phyloP scores from a whole-genome alignment of 2,329 filamentous ascomycete genomes.

The Apiospora sp. region DNA sequence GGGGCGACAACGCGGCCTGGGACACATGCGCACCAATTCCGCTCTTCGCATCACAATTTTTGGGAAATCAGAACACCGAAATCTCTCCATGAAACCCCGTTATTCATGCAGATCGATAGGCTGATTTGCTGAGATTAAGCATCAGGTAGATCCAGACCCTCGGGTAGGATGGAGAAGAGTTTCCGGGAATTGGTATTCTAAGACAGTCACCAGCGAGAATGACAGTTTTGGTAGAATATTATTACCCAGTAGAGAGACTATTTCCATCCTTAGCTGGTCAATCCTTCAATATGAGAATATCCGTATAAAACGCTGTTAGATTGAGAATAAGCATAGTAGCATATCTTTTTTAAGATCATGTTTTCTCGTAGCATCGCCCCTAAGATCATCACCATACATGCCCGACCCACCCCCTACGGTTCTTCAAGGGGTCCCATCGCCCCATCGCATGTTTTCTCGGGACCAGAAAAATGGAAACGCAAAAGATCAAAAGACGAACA shows the following conservation, averaged over 20 bases:
- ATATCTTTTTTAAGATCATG: no score
- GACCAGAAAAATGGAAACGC: neutral
- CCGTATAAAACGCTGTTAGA: no score
- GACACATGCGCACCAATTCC: neutral
- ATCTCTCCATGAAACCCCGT: neutral
- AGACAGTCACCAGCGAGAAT: no score
- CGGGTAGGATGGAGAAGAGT: neutral
- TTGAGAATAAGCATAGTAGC: no score
- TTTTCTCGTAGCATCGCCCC: no score
- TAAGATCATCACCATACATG: no score
- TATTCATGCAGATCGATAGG: slow-evolving; percentile 14
- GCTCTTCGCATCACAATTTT: neutral
- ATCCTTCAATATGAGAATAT: no score
- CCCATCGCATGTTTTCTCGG: neutral
- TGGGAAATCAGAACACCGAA: neutral
- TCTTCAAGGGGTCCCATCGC: neutral
- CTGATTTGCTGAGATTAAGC: neutral
- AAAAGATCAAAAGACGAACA: slow-evolving; percentile 16
- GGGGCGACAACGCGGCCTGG: neutral
- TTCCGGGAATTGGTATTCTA: no score
- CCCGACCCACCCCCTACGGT: no score
- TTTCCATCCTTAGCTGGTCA: no score
- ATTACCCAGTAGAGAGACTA: no score
- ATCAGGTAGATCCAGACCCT: neutral
- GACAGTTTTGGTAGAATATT: no score